phyloP scores from a whole-genome alignment of 2,329 filamentous ascomycete species.

The Calonectria leucothoes region DNA sequence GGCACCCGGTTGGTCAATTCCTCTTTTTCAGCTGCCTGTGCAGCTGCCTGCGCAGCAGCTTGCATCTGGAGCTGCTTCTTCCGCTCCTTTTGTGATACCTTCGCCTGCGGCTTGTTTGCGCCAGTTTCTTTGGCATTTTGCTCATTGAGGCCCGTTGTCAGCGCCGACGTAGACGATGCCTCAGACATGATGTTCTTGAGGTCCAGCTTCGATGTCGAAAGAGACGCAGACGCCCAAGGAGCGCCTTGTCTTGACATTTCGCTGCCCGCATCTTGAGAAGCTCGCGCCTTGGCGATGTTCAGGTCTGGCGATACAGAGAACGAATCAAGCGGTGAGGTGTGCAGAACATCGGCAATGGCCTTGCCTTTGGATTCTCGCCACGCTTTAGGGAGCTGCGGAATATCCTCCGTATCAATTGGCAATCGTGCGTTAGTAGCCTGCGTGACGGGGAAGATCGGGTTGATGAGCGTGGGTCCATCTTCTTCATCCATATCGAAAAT shows the following conservation, averaged over 20 bases:
- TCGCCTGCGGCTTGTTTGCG: slow-evolving; percentile 58
- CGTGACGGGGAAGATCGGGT: slow-evolving; percentile 41
- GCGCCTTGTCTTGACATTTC: slow-evolving; percentile 42
- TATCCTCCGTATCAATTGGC: slow-evolving; percentile 41
- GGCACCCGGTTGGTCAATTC: slow-evolving; percentile 49
- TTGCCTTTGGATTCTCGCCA: slow-evolving; percentile 47
- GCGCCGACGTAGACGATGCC: slow-evolving; percentile 62
- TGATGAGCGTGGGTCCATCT: slow-evolving; percentile 48
- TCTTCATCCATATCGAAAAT: slow-evolving; percentile 98
- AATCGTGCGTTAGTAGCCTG: slow-evolving; percentile 31
- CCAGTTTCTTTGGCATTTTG: slow-evolving; percentile 57
- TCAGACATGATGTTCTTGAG: slow-evolving; percentile 81
- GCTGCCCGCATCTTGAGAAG: not conserved
- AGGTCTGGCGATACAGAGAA: slow-evolving; percentile 35
- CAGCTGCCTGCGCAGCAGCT: slow-evolving; percentile 56
- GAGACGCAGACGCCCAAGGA: slow-evolving; percentile 62
- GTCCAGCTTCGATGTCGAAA: slow-evolving; percentile 74
- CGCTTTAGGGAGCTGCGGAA: slow-evolving; percentile 44
- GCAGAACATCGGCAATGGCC: slow-evolving; percentile 24
- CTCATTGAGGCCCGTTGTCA: slow-evolving; percentile 66
- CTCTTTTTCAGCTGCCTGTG: slow-evolving; percentile 54
- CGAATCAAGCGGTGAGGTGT: slow-evolving; percentile 26
- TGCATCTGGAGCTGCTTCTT: slow-evolving; percentile 84
- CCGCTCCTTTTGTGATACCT: slow-evolving; percentile 91
- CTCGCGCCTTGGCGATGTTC: slow-evolving; percentile 20